Evolutionary conservation across 495 filamentous ascomycete genomes (phyloP).

Genomic region (Lophium mytilinum): DNA sequence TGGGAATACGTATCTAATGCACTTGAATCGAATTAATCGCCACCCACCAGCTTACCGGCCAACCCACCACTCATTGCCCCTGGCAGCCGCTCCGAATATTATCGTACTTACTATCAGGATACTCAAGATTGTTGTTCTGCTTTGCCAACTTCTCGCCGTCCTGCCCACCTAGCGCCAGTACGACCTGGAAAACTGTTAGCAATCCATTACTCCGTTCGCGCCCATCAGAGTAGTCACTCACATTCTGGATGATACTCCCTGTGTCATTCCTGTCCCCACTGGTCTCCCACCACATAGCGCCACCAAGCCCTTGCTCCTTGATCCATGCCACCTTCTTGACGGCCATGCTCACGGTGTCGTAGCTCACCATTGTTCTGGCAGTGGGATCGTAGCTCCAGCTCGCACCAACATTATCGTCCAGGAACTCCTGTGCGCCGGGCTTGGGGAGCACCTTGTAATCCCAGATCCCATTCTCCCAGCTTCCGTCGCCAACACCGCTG

Average conservation of each 20-base stretch:
- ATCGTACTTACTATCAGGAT: slow-evolving; percentile 20
- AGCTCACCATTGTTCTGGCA: slow-evolving; percentile 59
- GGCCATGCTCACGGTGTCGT: slow-evolving; percentile 58
- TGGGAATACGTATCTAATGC: too few relatives aligned
- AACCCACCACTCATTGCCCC: neutral
- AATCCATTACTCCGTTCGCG: neutral
- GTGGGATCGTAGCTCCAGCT: slow-evolving; percentile 61
- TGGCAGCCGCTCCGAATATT: slow-evolving; percentile 20
- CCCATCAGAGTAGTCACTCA: slow-evolving; percentile 1
- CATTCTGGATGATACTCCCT: slow-evolving; percentile 20
- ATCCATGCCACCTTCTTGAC: slow-evolving; percentile 60
- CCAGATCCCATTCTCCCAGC: slow-evolving; percentile 72
- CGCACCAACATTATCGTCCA: slow-evolving; percentile 48
- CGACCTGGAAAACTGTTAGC: slow-evolving; percentile 10
- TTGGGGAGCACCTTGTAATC: slow-evolving; percentile 56
- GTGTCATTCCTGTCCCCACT: slow-evolving; percentile 56
- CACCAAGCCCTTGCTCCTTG: slow-evolving; percentile 54
- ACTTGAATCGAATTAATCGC: too few relatives aligned
- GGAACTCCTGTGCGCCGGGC: slow-evolving; percentile 39
- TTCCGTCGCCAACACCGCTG: slow-evolving; percentile 52
- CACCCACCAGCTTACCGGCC: neutral
- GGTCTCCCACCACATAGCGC: slow-evolving; percentile 88
- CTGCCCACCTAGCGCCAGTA: slow-evolving; percentile 12
- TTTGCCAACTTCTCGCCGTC: slow-evolving; percentile 11
- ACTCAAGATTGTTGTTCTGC: slow-evolving; percentile 12